Evolutionary conservation across 2,329 filamentous ascomycete genomes (phyloP).

Genomic region (Colletotrichum chrysophilum): DNA sequence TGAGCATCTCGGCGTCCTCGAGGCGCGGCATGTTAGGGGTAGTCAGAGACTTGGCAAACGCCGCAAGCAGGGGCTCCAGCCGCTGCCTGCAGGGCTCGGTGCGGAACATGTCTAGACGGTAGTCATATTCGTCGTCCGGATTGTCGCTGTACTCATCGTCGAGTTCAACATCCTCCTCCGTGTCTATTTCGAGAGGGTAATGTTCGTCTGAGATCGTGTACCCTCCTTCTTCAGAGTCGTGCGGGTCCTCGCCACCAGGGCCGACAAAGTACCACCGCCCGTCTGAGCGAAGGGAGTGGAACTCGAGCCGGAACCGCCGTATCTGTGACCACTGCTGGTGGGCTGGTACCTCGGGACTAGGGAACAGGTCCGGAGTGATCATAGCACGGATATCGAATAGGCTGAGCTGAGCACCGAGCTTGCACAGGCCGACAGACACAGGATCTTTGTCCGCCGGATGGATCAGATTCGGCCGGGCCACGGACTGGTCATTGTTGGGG

Average conservation of each 20-base stretch:
- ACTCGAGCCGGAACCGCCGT: conserved; percentile 25
- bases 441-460: conserved; percentile 23
- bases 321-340: conserved; percentile 25
- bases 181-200: conserved; percentile 23
- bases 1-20: no score
- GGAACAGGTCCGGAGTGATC: conserved; percentile 21
- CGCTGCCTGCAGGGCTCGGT: no score
- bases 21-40: no score
- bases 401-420: conserved; percentile 22
- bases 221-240: conserved; percentile 16
- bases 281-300: conserved; percentile 24
- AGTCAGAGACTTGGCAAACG: no score
- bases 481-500: conserved; percentile 12
- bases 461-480: conserved; percentile 24
- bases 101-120: no score
- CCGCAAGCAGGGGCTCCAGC: no score
- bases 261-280: conserved; percentile 30
- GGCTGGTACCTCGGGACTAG: conserved; percentile 9
- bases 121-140: neutral
- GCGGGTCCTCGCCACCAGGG: conserved; percentile 25
- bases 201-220: conserved; percentile 23
- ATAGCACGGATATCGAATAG: conserved; percentile 25
- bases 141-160: conserved; percentile 14
- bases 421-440: conserved; percentile 25
- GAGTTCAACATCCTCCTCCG: conserved; percentile 18